These are phyloP conservation scores for Thalassiosira exigua DNA, from an alignment of 352 stramenopile species.

Conservation along the genomic window DNA sequence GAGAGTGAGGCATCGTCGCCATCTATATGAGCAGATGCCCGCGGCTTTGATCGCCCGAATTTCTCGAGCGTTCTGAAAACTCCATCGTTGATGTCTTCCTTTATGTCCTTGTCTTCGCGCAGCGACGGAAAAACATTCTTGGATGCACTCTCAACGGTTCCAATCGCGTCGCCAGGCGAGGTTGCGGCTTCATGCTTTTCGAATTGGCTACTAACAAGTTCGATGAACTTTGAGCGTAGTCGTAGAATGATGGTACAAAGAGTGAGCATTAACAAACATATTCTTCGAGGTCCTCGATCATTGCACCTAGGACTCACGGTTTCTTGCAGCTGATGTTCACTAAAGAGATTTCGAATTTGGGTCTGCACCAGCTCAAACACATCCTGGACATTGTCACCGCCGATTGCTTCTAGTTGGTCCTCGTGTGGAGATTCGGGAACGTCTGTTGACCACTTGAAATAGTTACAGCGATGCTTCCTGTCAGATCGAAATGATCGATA, in stretches of 20 bases:
- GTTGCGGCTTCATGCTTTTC: conserved; percentile 39
- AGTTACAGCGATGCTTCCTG: conserved; percentile 71
- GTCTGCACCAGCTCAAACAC: conserved; percentile 44
- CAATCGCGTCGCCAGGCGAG: conserved; percentile 1
- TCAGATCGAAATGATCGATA: no score
- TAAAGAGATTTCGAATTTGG: conserved; percentile 53
- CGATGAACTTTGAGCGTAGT: conserved; percentile 51
- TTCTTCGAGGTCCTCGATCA: no score
- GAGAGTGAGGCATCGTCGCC: conserved; percentile 24
- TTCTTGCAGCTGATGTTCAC: conserved; percentile 38
- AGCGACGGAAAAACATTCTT: conserved; percentile 34
- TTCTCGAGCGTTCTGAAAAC: conserved; percentile 65
- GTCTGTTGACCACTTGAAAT: conserved; percentile 77
- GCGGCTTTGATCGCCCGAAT: conserved; percentile 51
- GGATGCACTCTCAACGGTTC: conserved; percentile 4
- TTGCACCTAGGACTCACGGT: no score
- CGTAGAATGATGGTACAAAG: no score
- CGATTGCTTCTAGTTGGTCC: conserved; percentile 18
- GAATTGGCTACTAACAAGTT: conserved; percentile 51
- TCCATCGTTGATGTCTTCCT: conserved; percentile 68
- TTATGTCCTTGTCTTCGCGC: conserved; percentile 47
- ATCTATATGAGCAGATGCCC: conserved; percentile 13
- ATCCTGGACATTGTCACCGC: conserved; percentile 17
- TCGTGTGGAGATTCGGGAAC: conserved; percentile 14
- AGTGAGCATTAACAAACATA: no score